phyloP scores from a whole-genome alignment of 2,329 filamentous ascomycete genomes.

The Pseudogymnoascus sp. region DNA sequence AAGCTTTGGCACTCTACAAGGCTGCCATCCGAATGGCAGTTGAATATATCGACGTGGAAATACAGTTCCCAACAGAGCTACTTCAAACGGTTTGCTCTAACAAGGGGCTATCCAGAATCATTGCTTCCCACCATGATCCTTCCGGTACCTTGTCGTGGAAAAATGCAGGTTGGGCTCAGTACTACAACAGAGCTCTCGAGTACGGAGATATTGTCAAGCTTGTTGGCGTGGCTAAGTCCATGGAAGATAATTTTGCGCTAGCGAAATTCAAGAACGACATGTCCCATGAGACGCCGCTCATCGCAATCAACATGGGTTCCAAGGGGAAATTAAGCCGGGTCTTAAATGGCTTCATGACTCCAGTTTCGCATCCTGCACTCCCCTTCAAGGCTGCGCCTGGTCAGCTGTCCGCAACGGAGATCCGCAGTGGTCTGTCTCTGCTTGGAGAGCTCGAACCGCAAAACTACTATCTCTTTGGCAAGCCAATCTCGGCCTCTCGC shows the following conservation, averaged over 20 bases:
- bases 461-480: constrained; percentile 82
- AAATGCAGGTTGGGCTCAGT: constrained; percentile 84
- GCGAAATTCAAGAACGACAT: constrained; percentile 75
- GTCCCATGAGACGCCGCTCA: constrained; percentile 72
- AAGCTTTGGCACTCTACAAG: constrained; percentile 67
- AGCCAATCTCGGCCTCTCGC: constrained; percentile 71
- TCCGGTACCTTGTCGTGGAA: constrained; percentile 73
- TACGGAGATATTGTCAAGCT: constrained; percentile 93
- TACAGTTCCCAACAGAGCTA: constrained; percentile 73
- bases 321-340: constrained; percentile 83
- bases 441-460: constrained; percentile 70
- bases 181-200: constrained; percentile 83
- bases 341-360: constrained; percentile 86
- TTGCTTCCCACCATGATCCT: constrained; percentile 93
- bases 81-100: constrained; percentile 59
- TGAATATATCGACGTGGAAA: constrained; percentile 90
- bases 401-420: constrained; percentile 84
- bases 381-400: constrained; percentile 91
- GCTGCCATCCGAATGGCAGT: constrained; percentile 75
- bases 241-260: constrained; percentile 83
- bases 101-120: constrained; percentile 70
- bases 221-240: constrained; percentile 66
- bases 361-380: constrained; percentile 82
- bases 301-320: constrained; percentile 92
- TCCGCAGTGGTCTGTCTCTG: constrained; percentile 68